phyloP scores from a whole-genome alignment of 257 asterid species.

The Solanum arcanum region DNA sequence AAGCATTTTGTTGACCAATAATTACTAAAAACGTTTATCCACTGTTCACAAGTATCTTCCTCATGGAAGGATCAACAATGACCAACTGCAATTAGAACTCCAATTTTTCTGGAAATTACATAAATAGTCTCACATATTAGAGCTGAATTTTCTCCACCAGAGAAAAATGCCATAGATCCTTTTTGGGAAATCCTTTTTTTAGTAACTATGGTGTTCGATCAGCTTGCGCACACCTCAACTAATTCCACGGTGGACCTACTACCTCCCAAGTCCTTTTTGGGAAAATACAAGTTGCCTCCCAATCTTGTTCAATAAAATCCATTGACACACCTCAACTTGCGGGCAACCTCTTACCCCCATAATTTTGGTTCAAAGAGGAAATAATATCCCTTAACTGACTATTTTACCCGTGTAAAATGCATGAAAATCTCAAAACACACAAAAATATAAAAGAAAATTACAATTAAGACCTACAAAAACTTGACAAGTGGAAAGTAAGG shows the following conservation, averaged over 20 bases:
- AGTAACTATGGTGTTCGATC: not conserved
- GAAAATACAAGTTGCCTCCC: not conserved
- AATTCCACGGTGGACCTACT: not conserved
- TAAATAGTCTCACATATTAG: not conserved
- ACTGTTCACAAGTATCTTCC: not conserved
- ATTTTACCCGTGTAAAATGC: not conserved
- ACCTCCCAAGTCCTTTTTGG: not conserved
- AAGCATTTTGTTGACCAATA: not conserved
- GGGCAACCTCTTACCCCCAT: not conserved
- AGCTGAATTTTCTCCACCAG: not conserved
- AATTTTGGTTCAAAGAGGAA: not conserved
- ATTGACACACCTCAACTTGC: not conserved
- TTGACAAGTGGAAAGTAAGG: not conserved
- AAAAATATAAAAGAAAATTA: not conserved
- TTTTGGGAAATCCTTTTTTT: not conserved
- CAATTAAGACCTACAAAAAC: not conserved
- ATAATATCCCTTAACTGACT: not conserved
- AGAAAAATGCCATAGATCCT: not conserved
- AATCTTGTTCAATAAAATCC: not conserved
- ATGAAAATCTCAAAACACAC: not conserved
- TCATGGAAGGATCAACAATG: not conserved
- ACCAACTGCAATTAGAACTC: not conserved
- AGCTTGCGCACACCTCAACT: not conserved
- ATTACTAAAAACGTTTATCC: not conserved
- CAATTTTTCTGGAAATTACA: not conserved